Evolutionary conservation across 2,329 filamentous ascomycete species (phyloP).

Genomic region (Stenocarpella maydis): DNA sequence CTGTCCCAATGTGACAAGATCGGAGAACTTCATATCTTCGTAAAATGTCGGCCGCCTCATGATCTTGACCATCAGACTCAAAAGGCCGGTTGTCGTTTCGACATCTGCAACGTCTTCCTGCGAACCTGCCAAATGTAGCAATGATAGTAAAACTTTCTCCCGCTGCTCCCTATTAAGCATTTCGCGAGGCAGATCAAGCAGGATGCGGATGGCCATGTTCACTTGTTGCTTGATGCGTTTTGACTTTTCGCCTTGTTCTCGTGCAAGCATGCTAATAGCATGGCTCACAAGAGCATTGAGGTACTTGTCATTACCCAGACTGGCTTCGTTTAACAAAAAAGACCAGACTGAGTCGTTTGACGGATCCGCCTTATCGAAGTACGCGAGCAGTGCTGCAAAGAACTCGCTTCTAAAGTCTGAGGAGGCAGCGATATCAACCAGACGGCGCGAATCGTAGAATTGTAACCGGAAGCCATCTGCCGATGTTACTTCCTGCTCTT

Average conservation of each 20-base stretch:
- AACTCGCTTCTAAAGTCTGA: constrained; percentile 28
- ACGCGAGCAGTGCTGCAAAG: constrained; percentile 18
- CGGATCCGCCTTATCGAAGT: constrained; percentile 5
- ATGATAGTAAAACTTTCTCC: constrained; percentile 51
- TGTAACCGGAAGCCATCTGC: constrained; percentile 17
- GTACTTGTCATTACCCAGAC: constrained; percentile 32
- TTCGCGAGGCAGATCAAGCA: constrained; percentile 49
- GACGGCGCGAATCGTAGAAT: constrained; percentile 23
- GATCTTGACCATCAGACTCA: constrained; percentile 58
- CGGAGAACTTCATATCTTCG: constrained; percentile 52
- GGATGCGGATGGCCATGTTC: constrained; percentile 20
- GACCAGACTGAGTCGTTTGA: background rate
- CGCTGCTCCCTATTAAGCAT: constrained; percentile 52
- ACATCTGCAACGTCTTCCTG: constrained; percentile 24
- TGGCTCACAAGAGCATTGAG: constrained; percentile 26
- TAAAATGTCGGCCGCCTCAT: constrained; percentile 62
- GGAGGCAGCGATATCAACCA: constrained; percentile 10
- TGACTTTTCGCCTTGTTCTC: constrained; percentile 12
- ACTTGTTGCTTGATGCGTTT: constrained; percentile 4
- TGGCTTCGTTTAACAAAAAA: constrained; percentile 30
- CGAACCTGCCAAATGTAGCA: constrained; percentile 43
- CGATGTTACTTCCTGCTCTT: constrained; percentile 19
- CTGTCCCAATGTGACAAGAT: constrained; percentile 46
- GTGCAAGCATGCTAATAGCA: constrained; percentile 25
- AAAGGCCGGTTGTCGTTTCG: constrained; percentile 44